Evolutionary conservation across 1,139 yeast genomes (phyloP), one percentile per base, ranked within the genome.

Genomic region (Candida dubliniensis): DNA sequence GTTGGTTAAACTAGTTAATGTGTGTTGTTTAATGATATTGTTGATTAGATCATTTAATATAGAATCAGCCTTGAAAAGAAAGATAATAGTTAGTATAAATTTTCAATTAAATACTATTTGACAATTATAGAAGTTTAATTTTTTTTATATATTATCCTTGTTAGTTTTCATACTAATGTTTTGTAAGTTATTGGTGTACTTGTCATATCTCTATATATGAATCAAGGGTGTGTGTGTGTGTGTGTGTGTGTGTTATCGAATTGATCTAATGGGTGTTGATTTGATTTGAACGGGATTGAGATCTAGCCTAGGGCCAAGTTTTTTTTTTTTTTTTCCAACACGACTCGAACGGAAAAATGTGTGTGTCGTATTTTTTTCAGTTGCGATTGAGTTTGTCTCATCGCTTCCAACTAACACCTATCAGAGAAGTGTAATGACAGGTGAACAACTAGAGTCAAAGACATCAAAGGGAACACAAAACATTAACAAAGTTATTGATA

Each of bases 1-100:
- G 37, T 64, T 59, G 31, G 71, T 59, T 24, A 67, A 50, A 35
- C 57, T 59, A 34, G 55, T 54, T 14, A 71, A 53, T 4, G 72
- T 56, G 46, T 70, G 69, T 40, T 66, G 67, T 31, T 69, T 61
- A 9, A 71, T 61, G 25, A 72, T 53, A 51, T 64, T 66, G 37
- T 59, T 58, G 37, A 73, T 45, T 63, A 74, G 58, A 49, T 74
- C 77, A 11, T 62, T 51, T 33, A 60, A 58, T 24, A 66, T 47
- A 13, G 69, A 63, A 43, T 61, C 62, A 8, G 69, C 63, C 71
- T 66, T 10, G 7, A 12, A 14, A 13, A 8, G 10, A 8, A 12
- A 31, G 9, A 11, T n/a, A 6, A 2, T 31, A 11, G 25, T 32
- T 32, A 32, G 34, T 32, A 32, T 13, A 31, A 12, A n/a, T n/a